These are phyloP conservation scores for Jacaranda mimosifolia DNA, from an alignment of 257 asterid genomes.

Conservation along the genomic window DNA sequence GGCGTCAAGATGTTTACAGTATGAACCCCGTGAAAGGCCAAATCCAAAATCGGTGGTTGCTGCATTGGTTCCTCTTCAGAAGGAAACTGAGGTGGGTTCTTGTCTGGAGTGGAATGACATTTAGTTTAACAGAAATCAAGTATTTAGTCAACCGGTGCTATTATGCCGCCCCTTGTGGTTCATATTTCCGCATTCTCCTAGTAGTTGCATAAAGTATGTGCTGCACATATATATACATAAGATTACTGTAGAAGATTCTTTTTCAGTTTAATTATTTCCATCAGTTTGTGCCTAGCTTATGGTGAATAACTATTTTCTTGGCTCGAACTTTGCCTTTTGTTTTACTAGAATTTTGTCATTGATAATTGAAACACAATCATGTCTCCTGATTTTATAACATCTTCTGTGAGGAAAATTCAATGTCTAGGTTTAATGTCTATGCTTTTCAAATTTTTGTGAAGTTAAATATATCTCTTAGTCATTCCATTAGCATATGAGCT, in stretches of 20 bases:
- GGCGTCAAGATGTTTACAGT: slow-evolving; percentile 77
- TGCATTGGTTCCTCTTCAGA: slow-evolving; percentile 78
- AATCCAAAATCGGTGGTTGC: slow-evolving; percentile 68
- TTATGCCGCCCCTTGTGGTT: slow-evolving; percentile 11
- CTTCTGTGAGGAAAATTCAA: neutral
- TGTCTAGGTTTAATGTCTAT: neutral
- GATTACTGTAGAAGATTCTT: neutral
- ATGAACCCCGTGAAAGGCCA: slow-evolving; percentile 82
- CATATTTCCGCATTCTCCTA: neutral
- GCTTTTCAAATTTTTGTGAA: neutral
- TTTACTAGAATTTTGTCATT: no score
- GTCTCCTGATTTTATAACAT: neutral
- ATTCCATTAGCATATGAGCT: neutral
- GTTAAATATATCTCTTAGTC: neutral
- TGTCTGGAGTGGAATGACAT: neutral
- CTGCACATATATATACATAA: no score
- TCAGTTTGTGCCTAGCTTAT: neutral
- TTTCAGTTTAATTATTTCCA: neutral
- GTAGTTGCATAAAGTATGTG: neutral
- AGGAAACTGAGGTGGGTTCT: slow-evolving; percentile 71
- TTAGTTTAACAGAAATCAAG: neutral
- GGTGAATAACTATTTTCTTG: neutral
- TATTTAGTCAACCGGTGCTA: neutral
- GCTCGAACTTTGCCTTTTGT: neutral
- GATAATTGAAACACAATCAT: neutral